Evolutionary conservation across 2,329 filamentous ascomycete genomes (phyloP).

Genomic region (Sclerotinia minor): DNA sequence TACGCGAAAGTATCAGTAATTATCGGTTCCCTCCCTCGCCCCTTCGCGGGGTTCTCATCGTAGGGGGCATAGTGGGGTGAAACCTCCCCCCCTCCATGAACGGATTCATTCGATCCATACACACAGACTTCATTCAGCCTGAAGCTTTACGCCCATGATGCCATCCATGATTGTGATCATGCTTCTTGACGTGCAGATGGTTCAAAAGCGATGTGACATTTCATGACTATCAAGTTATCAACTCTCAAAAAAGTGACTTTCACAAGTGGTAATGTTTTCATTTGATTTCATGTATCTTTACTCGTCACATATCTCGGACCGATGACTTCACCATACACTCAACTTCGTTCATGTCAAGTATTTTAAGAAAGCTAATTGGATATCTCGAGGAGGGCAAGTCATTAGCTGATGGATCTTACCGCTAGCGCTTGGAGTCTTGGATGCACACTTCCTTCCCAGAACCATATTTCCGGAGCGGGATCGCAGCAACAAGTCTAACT

Average conservation of each 20-base stretch:
- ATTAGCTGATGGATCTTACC: conserved; percentile 18
- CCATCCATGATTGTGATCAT: conserved; percentile 12
- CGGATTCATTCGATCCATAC: conserved; percentile 2
- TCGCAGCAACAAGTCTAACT: conserved; percentile 14
- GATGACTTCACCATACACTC: conserved; percentile 8
- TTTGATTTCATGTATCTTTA: conserved; percentile 14
- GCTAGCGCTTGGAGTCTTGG: conserved; percentile 6
- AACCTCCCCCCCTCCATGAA: conserved; percentile 2
- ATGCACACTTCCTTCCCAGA: conserved; percentile 1
- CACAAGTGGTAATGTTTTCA: not conserved
- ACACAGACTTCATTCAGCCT: conserved; percentile 26
- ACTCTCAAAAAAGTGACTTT: not conserved
- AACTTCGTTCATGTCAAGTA: conserved; percentile 8
- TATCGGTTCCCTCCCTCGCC: conserved; percentile 12
- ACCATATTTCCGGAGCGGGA: conserved; percentile 21
- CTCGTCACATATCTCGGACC: conserved; percentile 24
- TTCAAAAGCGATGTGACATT: conserved; percentile 10
- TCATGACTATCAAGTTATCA: conserved; percentile 12
- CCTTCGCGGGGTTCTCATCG: conserved; percentile 14
- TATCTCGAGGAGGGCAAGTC: not conserved
- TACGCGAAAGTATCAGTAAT: conserved; percentile 1
- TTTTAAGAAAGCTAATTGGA: conserved; percentile 8
- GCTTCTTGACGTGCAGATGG: conserved; percentile 11
- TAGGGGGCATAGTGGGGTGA: conserved; percentile 8
- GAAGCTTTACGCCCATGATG: conserved; percentile 20